These are phyloP conservation scores for Cicer cuneatum DNA, from an alignment of 306 rosid species.

Conservation along the genomic window DNA sequence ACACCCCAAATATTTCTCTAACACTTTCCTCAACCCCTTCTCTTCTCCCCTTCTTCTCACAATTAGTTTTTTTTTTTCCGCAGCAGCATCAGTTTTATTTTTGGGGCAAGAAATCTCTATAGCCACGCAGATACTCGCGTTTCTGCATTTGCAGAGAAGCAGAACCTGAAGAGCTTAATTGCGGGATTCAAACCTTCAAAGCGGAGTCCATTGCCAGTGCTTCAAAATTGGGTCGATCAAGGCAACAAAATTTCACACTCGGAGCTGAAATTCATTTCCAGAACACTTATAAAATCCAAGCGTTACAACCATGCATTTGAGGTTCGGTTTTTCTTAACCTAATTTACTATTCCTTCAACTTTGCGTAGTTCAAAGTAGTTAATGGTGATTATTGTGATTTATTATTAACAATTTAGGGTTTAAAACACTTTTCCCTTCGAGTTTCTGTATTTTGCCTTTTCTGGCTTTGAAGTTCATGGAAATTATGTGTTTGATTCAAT, in stretches of 20 bases:
- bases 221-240: constrained; percentile 53
- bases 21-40: neutral
- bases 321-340: constrained; percentile 48
- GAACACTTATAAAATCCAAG: constrained; percentile 56
- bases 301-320: constrained; percentile 67
- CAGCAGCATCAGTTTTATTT: constrained; percentile 43
- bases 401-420: neutral
- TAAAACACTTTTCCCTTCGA: neutral
- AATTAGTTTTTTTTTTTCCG: neutral
- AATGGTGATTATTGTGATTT: neutral
- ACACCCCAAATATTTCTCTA: neutral
- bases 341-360: neutral
- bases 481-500: too few relatives aligned
- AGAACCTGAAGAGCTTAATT: constrained; percentile 49
- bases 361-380: neutral
- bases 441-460: too few relatives aligned
- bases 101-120: constrained; percentile 35
- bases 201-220: constrained; percentile 47
- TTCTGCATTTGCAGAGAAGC: constrained; percentile 26
- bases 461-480: too few relatives aligned
- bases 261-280: constrained; percentile 59
- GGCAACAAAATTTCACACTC: constrained; percentile 54
- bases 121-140: constrained; percentile 39
- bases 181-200: constrained; percentile 40
- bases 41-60: neutral